Base-by-base conservation (phyloP, 306 rosid genomes). In the Coriaria nepalensis region DNA sequence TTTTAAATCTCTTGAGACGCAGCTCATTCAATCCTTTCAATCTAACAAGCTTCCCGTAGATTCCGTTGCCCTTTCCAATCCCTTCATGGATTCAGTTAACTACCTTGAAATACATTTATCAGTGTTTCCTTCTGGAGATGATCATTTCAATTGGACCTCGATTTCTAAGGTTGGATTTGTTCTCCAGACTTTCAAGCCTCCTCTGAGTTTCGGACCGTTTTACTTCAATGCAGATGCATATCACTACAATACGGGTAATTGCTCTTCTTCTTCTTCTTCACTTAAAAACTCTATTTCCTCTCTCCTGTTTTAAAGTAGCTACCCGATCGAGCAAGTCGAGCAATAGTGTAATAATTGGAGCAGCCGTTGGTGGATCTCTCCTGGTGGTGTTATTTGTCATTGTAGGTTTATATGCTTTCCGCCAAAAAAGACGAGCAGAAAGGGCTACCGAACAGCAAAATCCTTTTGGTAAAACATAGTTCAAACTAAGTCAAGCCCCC, bases 321-420 rank as follows among this genome's bases (percentile, higher is more conserved):
- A 44, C 4, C 9, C 40, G 36, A 5, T 35, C 64, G 7, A n/a
- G 62, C 37, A 73, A 71, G 59, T 69, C 78, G 39, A 63, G 61
- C 40, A 45, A 33, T 8, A 74, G 64, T 11, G 35, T 80, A 46
- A 71, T 75, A 57, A 67, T 78, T 55, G 94, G 96, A 55, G 90
- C 73, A 52, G 68, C 67, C 35, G 74, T 12, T 33, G 94, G 92
- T 42, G 83, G 92, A 62, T 14, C 66, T 10, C 61, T 68, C 55
- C 65, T 82, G 40, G 14, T 82, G 57, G 46, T 82, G 39, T 36
- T 72, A 35, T 45, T 77, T 49, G 33, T 68, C 55, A 64, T 78
- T 54, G 73, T 65, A 37, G 71, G 64, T 39, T 56, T 63, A 57
- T 87, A 71, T 67, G 84, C 72, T 54, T 37, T 69, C 58, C 53